A percentile compares a stretch with the other conserved stretches of the same genome.
Conservation (phyloP, 2,329 filamentous ascomycete genomes). For the Penicillium sp. region DNA sequence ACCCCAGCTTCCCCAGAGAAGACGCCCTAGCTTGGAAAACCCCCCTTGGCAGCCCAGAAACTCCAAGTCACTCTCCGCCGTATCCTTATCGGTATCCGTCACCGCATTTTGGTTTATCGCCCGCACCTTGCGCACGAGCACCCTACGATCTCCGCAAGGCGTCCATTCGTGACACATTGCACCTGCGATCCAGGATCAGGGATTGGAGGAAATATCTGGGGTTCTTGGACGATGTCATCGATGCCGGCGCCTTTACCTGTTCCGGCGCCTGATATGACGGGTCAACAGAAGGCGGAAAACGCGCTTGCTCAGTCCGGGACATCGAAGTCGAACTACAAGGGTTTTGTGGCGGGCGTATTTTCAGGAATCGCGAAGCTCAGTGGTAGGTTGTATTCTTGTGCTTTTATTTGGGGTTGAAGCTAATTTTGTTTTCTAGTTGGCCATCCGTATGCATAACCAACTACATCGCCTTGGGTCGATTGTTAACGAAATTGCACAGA, state of each 20-base stretch:
- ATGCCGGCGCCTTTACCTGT: slow-evolving; percentile 17
- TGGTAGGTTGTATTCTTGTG: slow-evolving; percentile 52
- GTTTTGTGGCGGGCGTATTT: slow-evolving; percentile 96
- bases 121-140: neutral
- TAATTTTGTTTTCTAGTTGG: slow-evolving; percentile 41
- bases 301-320: slow-evolving; percentile 12
- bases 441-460: slow-evolving; percentile 51
- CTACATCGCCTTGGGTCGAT: neutral
- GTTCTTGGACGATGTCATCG: slow-evolving; percentile 23
- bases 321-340: slow-evolving; percentile 67
- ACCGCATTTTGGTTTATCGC: neutral
- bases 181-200: neutral
- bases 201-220: neutral
- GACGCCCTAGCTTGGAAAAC: neutral
- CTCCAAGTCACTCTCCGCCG: neutral
- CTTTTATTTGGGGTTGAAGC: neutral
- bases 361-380: slow-evolving; percentile 87
- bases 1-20: neutral
- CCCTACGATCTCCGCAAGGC: neutral
- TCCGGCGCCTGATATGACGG: slow-evolving; percentile 1
- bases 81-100: slow-evolving; percentile 5
- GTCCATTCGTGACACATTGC: slow-evolving; percentile 10
- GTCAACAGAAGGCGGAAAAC: slow-evolving; percentile 7
- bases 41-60: neutral
- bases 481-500: slow-evolving; percentile 37